phyloP scores from a whole-genome alignment of 805 yeast genomes.

The Zygoascus flipseniorum region DNA sequence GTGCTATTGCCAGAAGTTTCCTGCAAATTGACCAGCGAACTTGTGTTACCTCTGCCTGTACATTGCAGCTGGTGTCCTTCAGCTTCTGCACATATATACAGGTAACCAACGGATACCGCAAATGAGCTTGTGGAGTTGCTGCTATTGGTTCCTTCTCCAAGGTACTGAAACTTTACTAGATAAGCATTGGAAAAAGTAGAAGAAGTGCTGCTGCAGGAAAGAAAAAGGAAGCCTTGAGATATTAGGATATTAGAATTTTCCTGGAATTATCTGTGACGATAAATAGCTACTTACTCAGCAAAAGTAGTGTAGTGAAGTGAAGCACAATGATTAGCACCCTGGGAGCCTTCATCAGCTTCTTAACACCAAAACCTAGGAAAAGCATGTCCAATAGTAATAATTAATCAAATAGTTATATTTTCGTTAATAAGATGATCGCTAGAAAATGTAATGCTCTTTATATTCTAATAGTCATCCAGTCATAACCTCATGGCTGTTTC shows the following conservation, averaged over 20 bases:
- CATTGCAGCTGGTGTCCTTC: conserved; percentile 5
- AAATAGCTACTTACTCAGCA: background rate
- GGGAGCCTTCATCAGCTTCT: background rate
- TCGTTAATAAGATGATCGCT: too few species aligned
- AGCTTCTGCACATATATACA: conserved; percentile 12
- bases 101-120: conserved; percentile 9
- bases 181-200: conserved; percentile 13
- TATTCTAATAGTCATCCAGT: too few species aligned
- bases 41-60: conserved; percentile 3
- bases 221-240: conserved; percentile 10
- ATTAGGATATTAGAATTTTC: background rate
- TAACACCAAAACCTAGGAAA: background rate
- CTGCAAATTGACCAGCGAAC: conserved; percentile 1
- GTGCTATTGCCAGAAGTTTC: background rate
- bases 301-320: conserved; percentile 4
- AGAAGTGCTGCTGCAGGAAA: conserved; percentile 9
- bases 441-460: too few species aligned
- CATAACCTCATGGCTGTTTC: background rate
- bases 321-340: background rate
- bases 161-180: conserved; percentile 13
- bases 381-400: background rate
- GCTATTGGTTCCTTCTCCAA: background rate
- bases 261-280: background rate
- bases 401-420: too few species aligned
- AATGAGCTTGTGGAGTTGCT: conserved; percentile 4